These are phyloP conservation scores for Monosporascus sp. DNA, from an alignment of 2,329 filamentous ascomycete genomes.

Conservation along the genomic window DNA sequence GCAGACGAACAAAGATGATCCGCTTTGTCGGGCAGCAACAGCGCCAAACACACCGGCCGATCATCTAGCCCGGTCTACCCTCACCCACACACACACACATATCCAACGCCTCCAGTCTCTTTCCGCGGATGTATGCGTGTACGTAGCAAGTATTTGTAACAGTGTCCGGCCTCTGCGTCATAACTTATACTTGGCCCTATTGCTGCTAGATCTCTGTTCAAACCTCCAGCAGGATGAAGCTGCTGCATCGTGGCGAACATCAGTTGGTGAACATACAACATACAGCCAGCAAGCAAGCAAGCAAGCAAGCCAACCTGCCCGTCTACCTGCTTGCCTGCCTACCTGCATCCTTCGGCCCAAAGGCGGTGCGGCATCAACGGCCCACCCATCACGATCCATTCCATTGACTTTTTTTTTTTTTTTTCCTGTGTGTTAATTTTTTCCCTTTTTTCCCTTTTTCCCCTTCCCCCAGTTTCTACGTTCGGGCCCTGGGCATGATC, in stretches of 20 bases:
- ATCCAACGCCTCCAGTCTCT: background rate
- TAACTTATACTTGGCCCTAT: background rate
- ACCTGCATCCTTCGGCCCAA: background rate
- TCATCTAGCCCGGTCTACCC: background rate
- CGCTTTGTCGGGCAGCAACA: background rate
- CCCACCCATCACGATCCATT: background rate
- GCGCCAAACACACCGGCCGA: background rate
- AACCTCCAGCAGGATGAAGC: background rate
- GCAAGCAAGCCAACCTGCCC: no score
- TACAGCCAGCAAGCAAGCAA: background rate
- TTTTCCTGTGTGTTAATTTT: no score
- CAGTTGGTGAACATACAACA: background rate
- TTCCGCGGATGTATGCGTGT: background rate
- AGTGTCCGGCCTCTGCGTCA: background rate
- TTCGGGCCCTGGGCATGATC: background rate
- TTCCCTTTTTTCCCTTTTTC: background rate
- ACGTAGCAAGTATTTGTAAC: background rate
- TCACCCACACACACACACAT: background rate
- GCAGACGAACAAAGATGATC: background rate
- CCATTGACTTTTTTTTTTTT: background rate
- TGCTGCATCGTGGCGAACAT: background rate
- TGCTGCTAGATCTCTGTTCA: no score
- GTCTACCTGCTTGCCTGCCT: background rate
- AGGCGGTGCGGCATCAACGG: background rate
- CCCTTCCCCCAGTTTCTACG: background rate